These are phyloP conservation scores for Floccularia luteovirens DNA, from an alignment of 768 basidiomycete genomes.

Conservation along the genomic window DNA sequence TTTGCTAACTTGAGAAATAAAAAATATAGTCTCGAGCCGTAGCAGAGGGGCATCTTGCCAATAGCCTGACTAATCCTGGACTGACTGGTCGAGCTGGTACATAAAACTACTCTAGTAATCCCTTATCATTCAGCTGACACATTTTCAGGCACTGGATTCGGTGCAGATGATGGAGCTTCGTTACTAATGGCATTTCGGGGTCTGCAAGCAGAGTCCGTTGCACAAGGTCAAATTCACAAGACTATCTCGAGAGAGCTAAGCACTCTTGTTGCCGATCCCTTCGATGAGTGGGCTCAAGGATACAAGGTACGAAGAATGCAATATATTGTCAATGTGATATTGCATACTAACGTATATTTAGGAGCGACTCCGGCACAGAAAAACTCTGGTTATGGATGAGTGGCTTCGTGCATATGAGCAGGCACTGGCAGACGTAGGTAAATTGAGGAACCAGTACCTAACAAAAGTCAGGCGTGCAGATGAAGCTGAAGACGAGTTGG, in stretches of 20 bases:
- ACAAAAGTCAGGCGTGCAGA: conserved; percentile 78
- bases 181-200: conserved; percentile 74
- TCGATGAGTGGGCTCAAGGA: conserved; percentile 67
- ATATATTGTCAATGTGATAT: no score
- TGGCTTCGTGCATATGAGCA: conserved; percentile 70
- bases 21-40: conserved; percentile 58
- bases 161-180: conserved; percentile 80
- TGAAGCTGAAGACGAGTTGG: conserved; percentile 92
- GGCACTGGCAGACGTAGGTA: conserved; percentile 56
- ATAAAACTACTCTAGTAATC: conserved; percentile 5
- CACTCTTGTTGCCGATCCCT: conserved; percentile 72
- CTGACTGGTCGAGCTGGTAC: conserved; percentile 43
- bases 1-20: conserved; percentile 1
- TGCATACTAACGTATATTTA: no score
- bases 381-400: conserved; percentile 49
- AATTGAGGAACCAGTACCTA: conserved; percentile 72
- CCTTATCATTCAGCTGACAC: conserved; percentile 6
- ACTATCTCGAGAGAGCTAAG: conserved; percentile 69
- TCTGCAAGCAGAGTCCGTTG: conserved; percentile 62
- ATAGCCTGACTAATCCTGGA: conserved; percentile 43
- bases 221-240: conserved; percentile 71
- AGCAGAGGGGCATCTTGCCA: conserved; percentile 62
- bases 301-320: conserved; percentile 47
- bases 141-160: conserved; percentile 52
- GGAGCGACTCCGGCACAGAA: conserved; percentile 58